These are phyloP conservation scores for Asterochloris sp. DNA, from an alignment of 139 green algal genomes.

Conservation along the genomic window DNA sequence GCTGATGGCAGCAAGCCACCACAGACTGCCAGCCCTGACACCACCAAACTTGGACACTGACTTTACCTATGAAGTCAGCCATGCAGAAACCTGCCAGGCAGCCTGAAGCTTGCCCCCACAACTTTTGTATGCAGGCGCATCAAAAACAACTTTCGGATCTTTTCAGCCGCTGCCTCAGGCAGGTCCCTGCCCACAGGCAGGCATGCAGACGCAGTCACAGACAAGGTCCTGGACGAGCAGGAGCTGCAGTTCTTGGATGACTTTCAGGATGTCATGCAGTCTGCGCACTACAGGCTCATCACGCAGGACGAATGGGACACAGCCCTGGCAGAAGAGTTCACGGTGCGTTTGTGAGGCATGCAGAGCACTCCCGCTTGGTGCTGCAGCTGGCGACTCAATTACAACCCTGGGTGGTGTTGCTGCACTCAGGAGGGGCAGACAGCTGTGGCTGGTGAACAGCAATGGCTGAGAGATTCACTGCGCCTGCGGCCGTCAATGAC, in stretches of 20 bases:
- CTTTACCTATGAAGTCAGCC: background rate
- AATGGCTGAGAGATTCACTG: no score
- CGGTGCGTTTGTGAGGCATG: constrained; percentile 10
- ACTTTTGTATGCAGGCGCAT: constrained; percentile 2
- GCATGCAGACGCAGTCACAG: constrained; percentile 1
- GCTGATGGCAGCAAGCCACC: constrained; percentile 1
- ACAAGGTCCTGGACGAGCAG: constrained; percentile 35
- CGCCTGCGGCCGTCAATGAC: no score
- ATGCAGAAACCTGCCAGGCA: background rate
- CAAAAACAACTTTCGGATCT: constrained; percentile 14
- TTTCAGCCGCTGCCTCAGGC: constrained; percentile 12
- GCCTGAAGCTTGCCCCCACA: background rate
- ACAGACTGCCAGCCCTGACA: background rate
- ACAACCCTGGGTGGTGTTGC: background rate
- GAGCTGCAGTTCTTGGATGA: constrained; percentile 60
- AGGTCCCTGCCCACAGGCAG: background rate
- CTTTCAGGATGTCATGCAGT: constrained; percentile 57
- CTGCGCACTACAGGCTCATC: constrained; percentile 60
- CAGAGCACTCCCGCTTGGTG: background rate
- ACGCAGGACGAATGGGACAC: constrained; percentile 54
- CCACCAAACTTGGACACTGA: background rate
- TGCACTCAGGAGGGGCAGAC: background rate
- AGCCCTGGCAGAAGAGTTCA: constrained; percentile 64
- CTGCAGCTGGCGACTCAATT: background rate
- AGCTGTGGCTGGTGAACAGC: no score